Conservation (phyloP, 768 basidiomycete species). For the Calocybe gangraenosa region DNA sequence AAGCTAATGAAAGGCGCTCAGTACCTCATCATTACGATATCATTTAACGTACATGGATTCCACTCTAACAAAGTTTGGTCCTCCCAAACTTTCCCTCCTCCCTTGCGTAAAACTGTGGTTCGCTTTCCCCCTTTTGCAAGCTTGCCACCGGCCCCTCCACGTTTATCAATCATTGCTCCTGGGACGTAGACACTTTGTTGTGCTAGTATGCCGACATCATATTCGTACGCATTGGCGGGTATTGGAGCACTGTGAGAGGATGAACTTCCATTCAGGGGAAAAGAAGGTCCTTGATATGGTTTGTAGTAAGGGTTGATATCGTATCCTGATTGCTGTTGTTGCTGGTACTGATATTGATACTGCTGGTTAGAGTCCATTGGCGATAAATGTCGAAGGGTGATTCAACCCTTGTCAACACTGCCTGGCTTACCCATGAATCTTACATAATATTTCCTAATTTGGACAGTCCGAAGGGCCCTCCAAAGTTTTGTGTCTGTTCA, state of each 20-base stretch:
- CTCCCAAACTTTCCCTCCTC: constrained; percentile 97
- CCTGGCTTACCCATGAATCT: constrained; percentile 8
- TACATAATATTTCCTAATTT: constrained; percentile 25
- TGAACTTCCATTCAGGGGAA: constrained; percentile 58
- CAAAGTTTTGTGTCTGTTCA: constrained; percentile 15
- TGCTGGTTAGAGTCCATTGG: constrained; percentile 42
- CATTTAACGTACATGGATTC: constrained; percentile 79
- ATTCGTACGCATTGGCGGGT: constrained; percentile 88
- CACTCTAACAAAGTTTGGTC: constrained; percentile 96
- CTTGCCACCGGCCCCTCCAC: constrained; percentile 81
- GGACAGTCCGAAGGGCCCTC: not conserved
- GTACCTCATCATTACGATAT: not conserved
- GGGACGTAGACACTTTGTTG: constrained; percentile 93
- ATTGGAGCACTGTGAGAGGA: constrained; percentile 73
- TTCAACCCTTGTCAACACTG: not conserved
- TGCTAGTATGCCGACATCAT: constrained; percentile 86
- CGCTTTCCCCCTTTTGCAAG: constrained; percentile 88
- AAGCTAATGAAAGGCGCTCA: constrained; percentile 47
- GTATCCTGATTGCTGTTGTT: constrained; percentile 46
- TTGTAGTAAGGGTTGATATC: constrained; percentile 83
- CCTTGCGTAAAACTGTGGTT: constrained; percentile 91
- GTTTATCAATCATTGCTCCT: constrained; percentile 86
- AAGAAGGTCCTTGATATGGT: constrained; percentile 74
- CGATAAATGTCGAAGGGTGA: constrained; percentile 5
- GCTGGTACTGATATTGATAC: constrained; percentile 46